Evolutionary conservation across 768 basidiomycete species (phyloP).

Genomic region (Lanmaoa rubissima): DNA sequence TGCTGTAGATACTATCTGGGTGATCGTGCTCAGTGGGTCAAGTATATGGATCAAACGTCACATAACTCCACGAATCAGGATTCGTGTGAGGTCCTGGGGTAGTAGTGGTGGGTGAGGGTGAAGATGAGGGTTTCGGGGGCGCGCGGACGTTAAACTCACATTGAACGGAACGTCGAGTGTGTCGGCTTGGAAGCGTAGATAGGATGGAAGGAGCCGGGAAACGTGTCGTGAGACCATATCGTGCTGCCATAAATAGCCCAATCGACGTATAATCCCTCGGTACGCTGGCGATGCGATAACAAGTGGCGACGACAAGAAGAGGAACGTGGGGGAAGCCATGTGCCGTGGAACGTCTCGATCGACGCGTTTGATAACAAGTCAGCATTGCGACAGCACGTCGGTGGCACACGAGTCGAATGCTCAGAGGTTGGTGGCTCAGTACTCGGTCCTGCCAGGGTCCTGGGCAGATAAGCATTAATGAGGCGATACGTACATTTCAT

Average conservation of each 20-base stretch:
- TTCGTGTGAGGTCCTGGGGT: neutral
- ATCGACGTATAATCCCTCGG: neutral
- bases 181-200: slow-evolving; percentile 7
- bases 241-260: slow-evolving; percentile 12
- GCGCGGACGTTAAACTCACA: neutral
- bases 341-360: neutral
- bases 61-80: neutral
- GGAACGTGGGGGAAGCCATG: neutral
- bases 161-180: neutral
- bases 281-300: slow-evolving; percentile 11
- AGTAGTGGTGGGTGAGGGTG: neutral
- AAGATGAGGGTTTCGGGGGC: neutral
- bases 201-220: slow-evolving; percentile 11
- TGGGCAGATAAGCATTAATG: slow-evolving; percentile 5
- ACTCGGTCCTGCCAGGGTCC: too few species aligned
- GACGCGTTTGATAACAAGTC: neutral
- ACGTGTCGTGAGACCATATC: slow-evolving; percentile 5
- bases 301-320: neutral
- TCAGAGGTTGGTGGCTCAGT: neutral
- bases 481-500: neutral
- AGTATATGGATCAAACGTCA: neutral
- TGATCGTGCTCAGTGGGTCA: neutral
- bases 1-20: neutral
- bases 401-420: neutral
- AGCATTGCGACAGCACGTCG: neutral